Base-by-base conservation (phyloP, 2,329 filamentous ascomycete genomes). In the Ceratocystis papillata region DNA sequence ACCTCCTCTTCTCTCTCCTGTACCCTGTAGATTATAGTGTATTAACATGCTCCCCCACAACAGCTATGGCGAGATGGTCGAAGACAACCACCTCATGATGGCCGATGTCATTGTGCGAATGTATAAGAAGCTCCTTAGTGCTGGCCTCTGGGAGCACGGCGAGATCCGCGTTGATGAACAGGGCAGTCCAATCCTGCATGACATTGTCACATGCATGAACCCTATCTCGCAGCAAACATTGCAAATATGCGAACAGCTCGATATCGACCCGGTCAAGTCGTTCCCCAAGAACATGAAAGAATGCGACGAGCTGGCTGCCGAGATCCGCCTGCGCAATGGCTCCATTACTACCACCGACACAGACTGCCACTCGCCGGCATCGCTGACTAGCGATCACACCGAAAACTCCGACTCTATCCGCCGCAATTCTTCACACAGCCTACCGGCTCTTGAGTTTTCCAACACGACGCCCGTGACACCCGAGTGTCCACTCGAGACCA, bases 91-190 rank as follows among this genome's bases (percentile, higher is more conserved):
- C 71, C 83, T 85, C 71, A 81, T 83, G 61, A 77, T 87, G 66
- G 83, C 86, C 67, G 82, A 83, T 65, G 86, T 83, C 22, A 82
- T 86, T 1, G 83, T 86, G 72, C 86, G 86, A 74, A 78, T 87
- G 25, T 87, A 86, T 73, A 77, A 79, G 64, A 86, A 87, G 83
- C 79, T 87, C 59, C 79, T 82, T 68, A 82, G 77, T 68, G 76
- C 77, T 22, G 81, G 86, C 70, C 72, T 77, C 2, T 87, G 84
- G 84, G 81, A 83, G 12, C 76, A 86, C 17, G 83, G 80, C n/a
- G 83, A 86, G 70, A 83, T 83, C 2, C 82, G 84, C 68, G 75
- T 85, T 70, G 87, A 87, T 72, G 83, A 85, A 69, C 78, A 81
- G 64, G 83, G 83, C 44, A 81, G 84, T 70, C 83, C 84, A 2